A percentile compares a stretch with the other conserved stretches of the same genome.
phyloP scores from a whole-genome alignment of 371 early-diverging fungal genomes.

The Mucor mucedo region DNA sequence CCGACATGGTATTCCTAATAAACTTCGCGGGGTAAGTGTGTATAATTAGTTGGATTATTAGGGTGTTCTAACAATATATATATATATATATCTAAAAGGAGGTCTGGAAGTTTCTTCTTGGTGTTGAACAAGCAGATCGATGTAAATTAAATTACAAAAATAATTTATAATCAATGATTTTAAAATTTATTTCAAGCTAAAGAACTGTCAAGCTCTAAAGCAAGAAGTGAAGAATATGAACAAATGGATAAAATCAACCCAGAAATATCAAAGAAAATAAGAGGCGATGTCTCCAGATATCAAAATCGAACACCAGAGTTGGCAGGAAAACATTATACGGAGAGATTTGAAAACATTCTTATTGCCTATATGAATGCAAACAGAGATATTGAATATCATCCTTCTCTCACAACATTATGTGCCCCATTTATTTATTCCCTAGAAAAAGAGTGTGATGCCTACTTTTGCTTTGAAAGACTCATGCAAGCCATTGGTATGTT shows the following conservation, averaged over 20 bases:
- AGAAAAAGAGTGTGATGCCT: constrained; percentile 74
- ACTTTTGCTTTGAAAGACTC: constrained; percentile 75
- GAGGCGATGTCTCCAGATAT: constrained; percentile 80
- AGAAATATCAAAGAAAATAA: constrained; percentile 76
- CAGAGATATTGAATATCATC: constrained; percentile 71
- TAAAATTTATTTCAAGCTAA: constrained; percentile 51
- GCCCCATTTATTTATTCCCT: constrained; percentile 78
- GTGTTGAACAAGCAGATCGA: constrained; percentile 79
- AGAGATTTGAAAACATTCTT: constrained; percentile 75
- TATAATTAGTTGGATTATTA: background rate
- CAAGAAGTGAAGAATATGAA: constrained; percentile 68
- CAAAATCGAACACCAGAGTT: constrained; percentile 43
- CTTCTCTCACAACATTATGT: constrained; percentile 73
- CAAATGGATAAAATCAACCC: constrained; percentile 70
- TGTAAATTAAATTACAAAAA: constrained; percentile 53
- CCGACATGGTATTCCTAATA: constrained; percentile 79
- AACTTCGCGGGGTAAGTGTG: constrained; percentile 71
- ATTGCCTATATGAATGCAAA: constrained; percentile 76
- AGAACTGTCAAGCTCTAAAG: constrained; percentile 67
- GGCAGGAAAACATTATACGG: constrained; percentile 24
- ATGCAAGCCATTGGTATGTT: constrained; percentile 66
- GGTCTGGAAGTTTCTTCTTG: constrained; percentile 88
- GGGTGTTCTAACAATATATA: background rate
- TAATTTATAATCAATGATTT: background rate
- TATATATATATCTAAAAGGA: constrained; percentile 48